Base-by-base conservation (phyloP, 345 rosid species). In the Chamaenerion angustifolium region DNA sequence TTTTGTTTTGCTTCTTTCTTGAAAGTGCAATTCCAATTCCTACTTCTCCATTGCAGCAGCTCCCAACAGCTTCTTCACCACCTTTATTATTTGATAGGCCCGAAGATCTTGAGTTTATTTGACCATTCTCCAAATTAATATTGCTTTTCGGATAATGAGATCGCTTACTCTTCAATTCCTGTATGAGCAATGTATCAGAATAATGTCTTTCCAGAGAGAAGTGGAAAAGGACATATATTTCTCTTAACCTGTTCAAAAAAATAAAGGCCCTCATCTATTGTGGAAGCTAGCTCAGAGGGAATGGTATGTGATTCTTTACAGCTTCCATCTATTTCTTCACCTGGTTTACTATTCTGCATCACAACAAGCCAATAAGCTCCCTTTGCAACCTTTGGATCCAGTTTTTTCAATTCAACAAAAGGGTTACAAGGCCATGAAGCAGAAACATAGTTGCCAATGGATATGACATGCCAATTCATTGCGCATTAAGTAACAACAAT, bases 261-360 rank as follows among this genome's bases (percentile, higher is more conserved):
- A 71, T 75, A 78, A 57, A 92, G 95, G 51, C 98, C 98, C 47
- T 87, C 98, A 60, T 87, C 81, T 65, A 84, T 92, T 51, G 86
- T 63, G 56, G 80, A 73, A 59, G 95, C 98, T 60, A 78, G 78
- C 71, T 92, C 96, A 48, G 64, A 73, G 12, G 98, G 72, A 17
- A 90, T 70, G 49, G 75, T 57, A 45, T 76, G 65, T 40, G 83
- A 71, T 63, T 64, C 77, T 41, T 76, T 67, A 43, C 64, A 67
- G 45, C 64, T 65, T 21, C 46, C 49, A 59, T 65, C 66, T 62
- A 71, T 55, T 64, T 69, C 80, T 62, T 72, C 83, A 63, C 64
- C 71, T 16, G 54, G 53, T 65, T 69, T 71, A 58, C 68, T 79
- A 79, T 87, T 87, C 98, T 92, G 95, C 72, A 68, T 14, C 65